Evolutionary conservation across 331 rosid genomes (phyloP), one percentile per base, ranked within the genome.

Genomic region (Ulmus americana): DNA sequence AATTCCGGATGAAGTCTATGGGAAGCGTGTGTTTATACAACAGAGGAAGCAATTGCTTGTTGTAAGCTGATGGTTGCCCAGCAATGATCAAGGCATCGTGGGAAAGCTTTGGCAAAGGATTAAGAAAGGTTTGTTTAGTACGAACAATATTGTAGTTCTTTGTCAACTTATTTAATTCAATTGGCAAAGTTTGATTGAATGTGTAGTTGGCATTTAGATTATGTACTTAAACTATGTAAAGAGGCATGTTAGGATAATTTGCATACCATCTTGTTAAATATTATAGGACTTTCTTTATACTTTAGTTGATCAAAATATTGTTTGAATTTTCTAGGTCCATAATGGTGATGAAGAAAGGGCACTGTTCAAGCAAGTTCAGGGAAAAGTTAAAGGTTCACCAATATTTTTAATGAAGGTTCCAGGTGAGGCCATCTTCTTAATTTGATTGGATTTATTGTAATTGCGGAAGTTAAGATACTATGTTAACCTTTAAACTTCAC

Each of bases 361-460:
- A 55, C 73, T 94, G 78, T 94, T 94, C 85, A 94, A 94, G 85
- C 99, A 94, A 94, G 99, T 94, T 72, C 99, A 94, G 83, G 99
- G 99, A 78, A 97, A 94, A 82, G 99, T 94, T 74, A 97, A 97
- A 0, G 99, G 99, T 59, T 94, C 99, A 8, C 99, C 99, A 59
- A 85, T 94, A 82, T 94, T 94, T 74, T 89, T 94, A 80, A 94
- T 94, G 99, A 94, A 94, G 81, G 80, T 94, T 43, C 68, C 99
- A 94, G 99, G 99, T 94, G 76, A 79, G 97, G 77, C 71, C 52
- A 55, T 53, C 71, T 71, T 14, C 75, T 61, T 22, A 68, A 10
- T 78, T 79, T 67, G 70, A 78, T 70, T 49, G 43, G 45, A 70
- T 45, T 58, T 61, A 59, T 50, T 55, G 39, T 73, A 40, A 28